Conservation (phyloP, 2,329 filamentous ascomycete genomes). For the Alternaria triticimaculans region DNA sequence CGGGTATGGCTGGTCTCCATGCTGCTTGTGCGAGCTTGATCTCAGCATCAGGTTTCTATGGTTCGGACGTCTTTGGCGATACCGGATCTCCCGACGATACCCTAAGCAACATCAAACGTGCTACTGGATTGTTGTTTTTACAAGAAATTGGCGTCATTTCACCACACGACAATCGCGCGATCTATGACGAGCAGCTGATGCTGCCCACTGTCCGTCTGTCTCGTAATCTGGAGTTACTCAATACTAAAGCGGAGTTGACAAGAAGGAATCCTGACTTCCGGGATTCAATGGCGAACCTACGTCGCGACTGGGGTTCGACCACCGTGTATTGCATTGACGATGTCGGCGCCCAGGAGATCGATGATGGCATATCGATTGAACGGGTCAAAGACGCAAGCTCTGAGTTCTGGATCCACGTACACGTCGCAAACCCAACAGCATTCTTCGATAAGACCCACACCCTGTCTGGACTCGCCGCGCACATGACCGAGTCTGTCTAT, state of each 20-base stretch:
- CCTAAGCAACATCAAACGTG: conserved; percentile 11
- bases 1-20: conserved; percentile 58
- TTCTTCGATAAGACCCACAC: conserved; percentile 66
- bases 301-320: conserved; percentile 65
- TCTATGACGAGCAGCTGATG: conserved; percentile 64
- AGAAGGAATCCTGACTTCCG: conserved; percentile 46
- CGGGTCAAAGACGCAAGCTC: conserved; percentile 56
- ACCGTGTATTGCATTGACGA: conserved; percentile 77
- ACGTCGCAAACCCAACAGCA: conserved; percentile 80
- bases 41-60: conserved; percentile 67
- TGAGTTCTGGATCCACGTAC: conserved; percentile 77
- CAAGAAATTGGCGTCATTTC: conserved; percentile 76
- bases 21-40: conserved; percentile 70
- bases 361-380: conserved; percentile 80
- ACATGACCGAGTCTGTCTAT: conserved; percentile 63
- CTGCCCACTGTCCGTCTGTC: conserved; percentile 58
- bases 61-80: conserved; percentile 39
- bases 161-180: conserved; percentile 72
- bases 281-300: conserved; percentile 63
- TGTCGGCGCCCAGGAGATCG: conserved; percentile 71
- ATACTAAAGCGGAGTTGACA: conserved; percentile 36
- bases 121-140: conserved; percentile 68
- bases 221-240: conserved; percentile 53
- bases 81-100: conserved; percentile 19
- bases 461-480: conserved; percentile 66